Conservation (phyloP, 2,329 filamentous ascomycete species). For the Xylariales sp. region DNA sequence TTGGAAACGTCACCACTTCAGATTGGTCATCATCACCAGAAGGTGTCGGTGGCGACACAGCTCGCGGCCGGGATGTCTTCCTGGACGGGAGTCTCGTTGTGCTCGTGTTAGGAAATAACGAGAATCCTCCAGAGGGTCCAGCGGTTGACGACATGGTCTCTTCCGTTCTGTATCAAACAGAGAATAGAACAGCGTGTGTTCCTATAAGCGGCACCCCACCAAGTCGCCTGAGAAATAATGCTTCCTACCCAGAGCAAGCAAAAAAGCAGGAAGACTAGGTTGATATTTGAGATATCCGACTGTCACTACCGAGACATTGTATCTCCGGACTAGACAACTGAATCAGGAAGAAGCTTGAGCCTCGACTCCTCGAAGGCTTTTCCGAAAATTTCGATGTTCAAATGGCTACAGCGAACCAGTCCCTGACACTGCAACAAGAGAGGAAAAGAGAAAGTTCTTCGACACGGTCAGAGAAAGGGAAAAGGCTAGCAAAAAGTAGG, state of each 20-base stretch:
- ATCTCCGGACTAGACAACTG: background rate
- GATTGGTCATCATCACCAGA: too few relatives aligned
- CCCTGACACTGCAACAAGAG: too few relatives aligned
- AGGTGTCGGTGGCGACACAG: too few relatives aligned
- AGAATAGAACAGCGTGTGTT: background rate
- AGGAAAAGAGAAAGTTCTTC: too few relatives aligned
- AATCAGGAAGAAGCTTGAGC: background rate
- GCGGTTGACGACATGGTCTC: constrained; percentile 4
- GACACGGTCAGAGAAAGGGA: too few relatives aligned
- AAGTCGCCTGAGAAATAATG: too few relatives aligned
- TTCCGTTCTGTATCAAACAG: constrained; percentile 4
- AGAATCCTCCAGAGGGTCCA: constrained; percentile 40
- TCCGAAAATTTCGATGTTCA: too few relatives aligned
- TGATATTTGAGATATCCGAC: constrained; percentile 4
- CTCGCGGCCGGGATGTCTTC: constrained; percentile 30
- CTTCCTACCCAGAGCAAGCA: constrained; percentile 2
- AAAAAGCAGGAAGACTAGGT: constrained; percentile 4
- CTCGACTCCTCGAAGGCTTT: too few relatives aligned
- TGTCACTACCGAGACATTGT: constrained; percentile 11
- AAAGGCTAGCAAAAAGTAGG: too few relatives aligned
- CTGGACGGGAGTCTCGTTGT: constrained; percentile 34
- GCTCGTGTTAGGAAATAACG: constrained; percentile 51
- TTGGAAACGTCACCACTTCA: constrained; percentile 24
- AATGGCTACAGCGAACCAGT: too few relatives aligned
- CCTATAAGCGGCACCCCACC: background rate